phyloP scores from a whole-genome alignment of 2,329 filamentous ascomycete species.

The Aspergillus fumigatus region DNA sequence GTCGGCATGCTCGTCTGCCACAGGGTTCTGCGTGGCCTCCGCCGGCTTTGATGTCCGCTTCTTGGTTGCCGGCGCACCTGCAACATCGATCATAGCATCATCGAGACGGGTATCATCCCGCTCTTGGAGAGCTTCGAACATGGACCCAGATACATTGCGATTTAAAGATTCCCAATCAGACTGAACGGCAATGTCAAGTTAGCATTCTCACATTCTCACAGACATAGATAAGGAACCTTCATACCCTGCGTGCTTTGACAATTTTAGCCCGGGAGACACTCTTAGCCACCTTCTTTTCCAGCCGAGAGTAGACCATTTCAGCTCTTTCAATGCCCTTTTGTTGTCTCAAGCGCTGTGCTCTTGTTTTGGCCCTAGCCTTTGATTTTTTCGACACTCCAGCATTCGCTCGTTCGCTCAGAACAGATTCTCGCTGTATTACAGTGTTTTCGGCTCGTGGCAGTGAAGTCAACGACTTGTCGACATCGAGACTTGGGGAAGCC shows the following conservation, averaged over 20 bases:
- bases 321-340: constrained; percentile 54
- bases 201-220: constrained; percentile 1
- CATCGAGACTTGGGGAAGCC: constrained; percentile 50
- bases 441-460: constrained; percentile 39
- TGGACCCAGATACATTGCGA: constrained; percentile 22
- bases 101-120: constrained; percentile 41
- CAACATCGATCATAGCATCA: constrained; percentile 30
- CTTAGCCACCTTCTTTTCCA: constrained; percentile 53
- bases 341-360: constrained; percentile 51
- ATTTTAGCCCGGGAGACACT: constrained; percentile 46
- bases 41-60: constrained; percentile 14
- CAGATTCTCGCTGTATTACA: constrained; percentile 38
- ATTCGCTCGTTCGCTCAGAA: constrained; percentile 46
- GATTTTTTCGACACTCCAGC: constrained; percentile 53
- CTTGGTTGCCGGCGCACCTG: constrained; percentile 16
- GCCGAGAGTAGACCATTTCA: constrained; percentile 50
- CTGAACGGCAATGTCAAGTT: constrained; percentile 21
- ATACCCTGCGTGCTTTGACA: constrained; percentile 46
- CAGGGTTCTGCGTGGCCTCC: constrained; percentile 12
- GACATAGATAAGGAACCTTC: constrained; percentile 4
- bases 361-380: constrained; percentile 46
- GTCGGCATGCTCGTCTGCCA: constrained; percentile 23
- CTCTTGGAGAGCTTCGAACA: constrained; percentile 39
- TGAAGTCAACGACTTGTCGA: constrained; percentile 48
- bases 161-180: constrained; percentile 42